Base-by-base conservation (phyloP, 2,329 filamentous ascomycete genomes). In the Elsinoe arachidis region DNA sequence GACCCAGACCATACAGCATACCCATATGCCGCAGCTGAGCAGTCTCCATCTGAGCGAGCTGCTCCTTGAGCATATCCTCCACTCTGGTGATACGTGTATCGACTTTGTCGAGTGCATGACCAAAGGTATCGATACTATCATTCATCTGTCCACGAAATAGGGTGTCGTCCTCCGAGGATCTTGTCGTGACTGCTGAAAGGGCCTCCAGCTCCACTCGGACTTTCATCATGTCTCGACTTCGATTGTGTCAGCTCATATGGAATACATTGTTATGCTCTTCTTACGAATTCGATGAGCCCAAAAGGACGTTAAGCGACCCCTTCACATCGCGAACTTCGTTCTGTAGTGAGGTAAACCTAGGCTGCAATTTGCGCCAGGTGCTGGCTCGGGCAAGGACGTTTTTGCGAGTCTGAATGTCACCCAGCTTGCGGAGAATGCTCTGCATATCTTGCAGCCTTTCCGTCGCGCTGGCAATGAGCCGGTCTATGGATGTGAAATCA, bases 281-380 rank as follows among this genome's bases (percentile, higher is more conserved):
- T 46, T 64, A 67, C 64, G 64, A 69, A 56, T 66, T 65, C 14
- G 63, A 65, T 0, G 66, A 64, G 1, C 66, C 67, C 14, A 67
- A 63, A 53, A 67, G 59, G 21, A 68, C 62, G 52, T 68, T 69
- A 34, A 68, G 46, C 47, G 61, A 67, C 44, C 61, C 64, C 56
- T 68, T 68, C 46, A 69, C 59, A 1, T 62, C 60, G 10, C 62
- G 61, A 39, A 68, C 63, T 23, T 64, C 64, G 34, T 64, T 63
- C 47, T 68, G 67, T 38, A 68, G 55, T 3, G 35, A 55, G 46
- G 66, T 64, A 10, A 68, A 55, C 33, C 57, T 64, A 17, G 38
- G 43, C 39, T 67, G 66, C 35, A 65, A 59, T 14, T 61, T 65
- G 30, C 61, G 62, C 67, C 65, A 65, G 23, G 47, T 47, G 15